Evolutionary conservation across 2,329 filamentous ascomycete genomes (phyloP).

Genomic region (Pseudopyricularia javanii): DNA sequence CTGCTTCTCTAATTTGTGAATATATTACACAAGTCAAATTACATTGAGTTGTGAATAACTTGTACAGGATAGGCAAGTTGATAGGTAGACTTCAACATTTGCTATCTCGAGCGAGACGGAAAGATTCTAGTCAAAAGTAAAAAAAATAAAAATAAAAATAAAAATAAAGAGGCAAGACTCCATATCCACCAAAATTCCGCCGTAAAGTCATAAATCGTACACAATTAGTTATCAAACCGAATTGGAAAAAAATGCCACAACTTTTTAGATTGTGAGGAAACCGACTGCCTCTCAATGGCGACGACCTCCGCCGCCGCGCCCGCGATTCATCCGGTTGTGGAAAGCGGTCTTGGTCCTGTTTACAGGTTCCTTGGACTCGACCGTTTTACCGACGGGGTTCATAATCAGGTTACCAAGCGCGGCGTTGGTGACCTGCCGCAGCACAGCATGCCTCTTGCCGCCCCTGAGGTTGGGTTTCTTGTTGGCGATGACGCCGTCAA

Average conservation of each 20-base stretch:
- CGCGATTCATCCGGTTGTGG: not conserved
- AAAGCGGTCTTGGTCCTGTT: not conserved
- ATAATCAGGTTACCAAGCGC: constrained; percentile 11
- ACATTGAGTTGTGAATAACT: not conserved
- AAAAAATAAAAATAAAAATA: no score
- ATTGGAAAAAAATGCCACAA: no score
- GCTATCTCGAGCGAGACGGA: not conserved
- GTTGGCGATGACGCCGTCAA: constrained; percentile 12
- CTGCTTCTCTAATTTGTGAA: no score
- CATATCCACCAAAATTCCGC: no score
- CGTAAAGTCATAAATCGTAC: no score
- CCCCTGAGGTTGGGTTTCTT: constrained; percentile 10
- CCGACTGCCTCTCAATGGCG: not conserved
- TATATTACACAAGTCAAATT: no score
- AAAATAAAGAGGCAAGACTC: no score
- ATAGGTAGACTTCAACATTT: not conserved
- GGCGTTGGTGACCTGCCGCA: constrained; percentile 12
- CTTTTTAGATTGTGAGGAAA: no score
- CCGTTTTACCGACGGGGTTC: constrained; percentile 7
- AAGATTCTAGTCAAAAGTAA: not conserved
- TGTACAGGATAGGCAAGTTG: not conserved
- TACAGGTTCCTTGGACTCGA: not conserved
- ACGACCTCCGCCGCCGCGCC: not conserved
- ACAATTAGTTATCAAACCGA: no score
- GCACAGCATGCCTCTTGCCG: constrained; percentile 14